Percentiles rank a stretch among this genome's conserved stretches.
phyloP scores from a whole-genome alignment of 164 flowering plant genomes.

The Tetrastigma voinierianum region DNA sequence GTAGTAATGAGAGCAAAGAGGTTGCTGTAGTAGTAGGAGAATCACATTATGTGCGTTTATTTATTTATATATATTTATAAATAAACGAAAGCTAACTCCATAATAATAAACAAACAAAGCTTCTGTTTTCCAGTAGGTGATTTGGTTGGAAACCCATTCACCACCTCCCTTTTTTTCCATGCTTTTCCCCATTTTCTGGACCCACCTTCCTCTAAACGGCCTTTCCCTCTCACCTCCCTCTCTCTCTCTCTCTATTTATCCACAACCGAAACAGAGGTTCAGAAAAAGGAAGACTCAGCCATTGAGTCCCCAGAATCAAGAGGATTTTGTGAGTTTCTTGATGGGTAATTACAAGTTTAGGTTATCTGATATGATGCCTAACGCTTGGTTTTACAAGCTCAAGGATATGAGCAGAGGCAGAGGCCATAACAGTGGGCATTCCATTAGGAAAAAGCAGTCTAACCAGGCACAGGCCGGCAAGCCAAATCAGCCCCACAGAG shows the following conservation, averaged over 20 bases:
- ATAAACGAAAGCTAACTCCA: neutral
- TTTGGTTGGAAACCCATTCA: neutral
- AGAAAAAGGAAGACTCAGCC: too few species aligned
- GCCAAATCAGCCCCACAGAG: slow-evolving; percentile 18
- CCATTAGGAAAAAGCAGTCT: slow-evolving; percentile 27
- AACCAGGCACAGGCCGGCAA: slow-evolving; percentile 6
- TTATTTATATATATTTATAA: neutral
- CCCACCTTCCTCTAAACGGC: neutral
- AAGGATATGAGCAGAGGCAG: slow-evolving; percentile 43
- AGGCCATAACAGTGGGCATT: slow-evolving; percentile 19
- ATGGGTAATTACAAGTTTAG: slow-evolving; percentile 77
- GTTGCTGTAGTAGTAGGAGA: too few species aligned
- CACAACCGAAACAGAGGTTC: neutral
- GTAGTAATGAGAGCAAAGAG: neutral
- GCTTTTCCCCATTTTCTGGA: slow-evolving; percentile 1
- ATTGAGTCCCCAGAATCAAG: too few species aligned
- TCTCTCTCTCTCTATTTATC: slow-evolving; percentile 4
- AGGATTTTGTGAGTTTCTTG: neutral
- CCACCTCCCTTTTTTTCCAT: slow-evolving; percentile 2
- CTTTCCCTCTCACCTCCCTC: neutral
- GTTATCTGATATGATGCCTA: slow-evolving; percentile 79
- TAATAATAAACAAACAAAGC: slow-evolving; percentile 1
- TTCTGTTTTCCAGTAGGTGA: slow-evolving; percentile 6
- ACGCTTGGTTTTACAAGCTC: slow-evolving; percentile 88
- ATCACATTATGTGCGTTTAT: too few species aligned